Percentiles rank a stretch among this genome's conserved stretches.
phyloP scores from a whole-genome alignment of 768 basidiomycete species.

The Rhodocollybia butyracea region DNA sequence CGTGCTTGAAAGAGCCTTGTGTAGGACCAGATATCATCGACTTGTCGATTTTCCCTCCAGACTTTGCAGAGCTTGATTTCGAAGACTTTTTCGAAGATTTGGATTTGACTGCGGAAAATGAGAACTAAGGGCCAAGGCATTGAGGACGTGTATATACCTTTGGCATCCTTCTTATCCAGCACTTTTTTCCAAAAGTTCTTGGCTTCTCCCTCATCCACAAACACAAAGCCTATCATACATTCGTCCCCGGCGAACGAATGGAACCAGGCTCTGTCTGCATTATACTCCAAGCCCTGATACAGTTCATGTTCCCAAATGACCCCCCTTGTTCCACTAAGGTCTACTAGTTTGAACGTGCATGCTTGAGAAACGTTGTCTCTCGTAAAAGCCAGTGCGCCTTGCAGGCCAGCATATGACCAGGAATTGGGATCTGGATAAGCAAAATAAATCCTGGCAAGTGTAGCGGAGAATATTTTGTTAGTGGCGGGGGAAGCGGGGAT shows the following conservation, averaged over 20 bases:
- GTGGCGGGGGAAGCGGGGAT: slow-evolving; percentile 39
- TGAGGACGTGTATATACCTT: too few relatives aligned
- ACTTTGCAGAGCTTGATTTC: slow-evolving; percentile 47
- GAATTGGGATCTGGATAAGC: slow-evolving; percentile 71
- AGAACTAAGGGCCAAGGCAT: too few relatives aligned
- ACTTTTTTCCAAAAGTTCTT: slow-evolving; percentile 86
- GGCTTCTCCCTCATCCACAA: slow-evolving; percentile 84
- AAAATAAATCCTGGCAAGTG: slow-evolving; percentile 86
- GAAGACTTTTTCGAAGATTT: slow-evolving; percentile 52
- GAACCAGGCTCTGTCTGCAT: slow-evolving; percentile 85
- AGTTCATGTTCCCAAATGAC: slow-evolving; percentile 94
- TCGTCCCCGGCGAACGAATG: slow-evolving; percentile 90
- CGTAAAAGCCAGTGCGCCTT: slow-evolving; percentile 74
- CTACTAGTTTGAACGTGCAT: slow-evolving; percentile 75
- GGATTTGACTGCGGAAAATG: slow-evolving; percentile 40
- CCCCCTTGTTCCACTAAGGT: slow-evolving; percentile 79
- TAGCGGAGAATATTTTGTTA: slow-evolving; percentile 80
- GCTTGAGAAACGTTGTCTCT: slow-evolving; percentile 55
- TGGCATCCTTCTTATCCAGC: slow-evolving; percentile 45
- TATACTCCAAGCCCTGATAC: slow-evolving; percentile 73
- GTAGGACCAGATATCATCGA: slow-evolving; percentile 86
- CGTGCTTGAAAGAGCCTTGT: slow-evolving; percentile 71
- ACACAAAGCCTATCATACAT: slow-evolving; percentile 90
- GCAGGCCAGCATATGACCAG: slow-evolving; percentile 86
- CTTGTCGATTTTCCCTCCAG: slow-evolving; percentile 85